Evolutionary conservation across 108 stramenopile species (phyloP).

Genomic region (Nannochloropsis salina): DNA sequence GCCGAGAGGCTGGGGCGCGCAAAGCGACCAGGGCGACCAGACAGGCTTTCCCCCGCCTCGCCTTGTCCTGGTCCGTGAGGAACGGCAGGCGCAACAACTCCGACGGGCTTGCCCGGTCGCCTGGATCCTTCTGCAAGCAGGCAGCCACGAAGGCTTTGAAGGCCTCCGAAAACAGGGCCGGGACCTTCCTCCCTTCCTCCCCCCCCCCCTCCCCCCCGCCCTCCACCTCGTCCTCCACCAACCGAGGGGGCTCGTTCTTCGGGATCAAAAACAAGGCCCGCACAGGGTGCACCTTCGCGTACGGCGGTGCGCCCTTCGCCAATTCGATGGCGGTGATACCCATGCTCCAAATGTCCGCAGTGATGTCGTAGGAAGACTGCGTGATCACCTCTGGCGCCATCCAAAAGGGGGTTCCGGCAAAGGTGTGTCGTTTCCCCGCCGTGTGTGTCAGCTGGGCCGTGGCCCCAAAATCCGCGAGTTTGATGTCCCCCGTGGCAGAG

Average conservation of each 20-base stretch:
- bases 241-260: slow-evolving; percentile 50
- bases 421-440: slow-evolving; percentile 52
- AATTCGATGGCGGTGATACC: slow-evolving; percentile 55
- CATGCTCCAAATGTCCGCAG: slow-evolving; percentile 52
- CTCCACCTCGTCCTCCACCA: slow-evolving; percentile 45
- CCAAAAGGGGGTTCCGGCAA: slow-evolving; percentile 64
- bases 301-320: slow-evolving; percentile 51
- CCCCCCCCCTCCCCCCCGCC: background rate
- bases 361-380: slow-evolving; percentile 42
- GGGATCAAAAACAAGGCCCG: slow-evolving; percentile 56
- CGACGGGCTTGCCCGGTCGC: background rate
- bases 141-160: background rate
- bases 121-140: background rate
- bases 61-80: background rate
- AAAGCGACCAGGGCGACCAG: background rate
- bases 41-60: background rate
- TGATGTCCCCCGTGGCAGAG: slow-evolving; percentile 58
- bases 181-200: too few relatives aligned
- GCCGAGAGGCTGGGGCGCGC: background rate
- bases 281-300: slow-evolving; percentile 52
- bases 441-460: slow-evolving; percentile 55
- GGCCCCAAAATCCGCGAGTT: slow-evolving; percentile 64
- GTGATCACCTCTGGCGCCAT: slow-evolving; percentile 65
- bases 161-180: background rate
- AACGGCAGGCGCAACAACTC: background rate